phyloP scores from a whole-genome alignment of 2,329 filamentous ascomycete genomes.

The Rugonectria rugulosa region DNA sequence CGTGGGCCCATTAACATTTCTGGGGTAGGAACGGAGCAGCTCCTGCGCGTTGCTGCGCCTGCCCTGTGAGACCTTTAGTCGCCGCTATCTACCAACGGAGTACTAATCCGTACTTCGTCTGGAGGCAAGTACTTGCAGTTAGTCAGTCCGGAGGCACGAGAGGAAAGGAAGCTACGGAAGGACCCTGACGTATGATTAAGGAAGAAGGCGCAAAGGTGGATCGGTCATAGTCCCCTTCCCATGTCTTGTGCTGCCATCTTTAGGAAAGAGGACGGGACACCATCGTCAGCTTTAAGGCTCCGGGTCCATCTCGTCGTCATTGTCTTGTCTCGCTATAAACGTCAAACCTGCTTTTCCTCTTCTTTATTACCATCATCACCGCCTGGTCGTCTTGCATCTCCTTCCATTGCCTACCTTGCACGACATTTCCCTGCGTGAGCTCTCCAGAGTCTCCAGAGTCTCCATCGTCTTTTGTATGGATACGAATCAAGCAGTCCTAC shows the following conservation, averaged over 20 bases:
- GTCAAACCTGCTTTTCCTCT: constrained; percentile 4
- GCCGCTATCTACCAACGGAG: too few species aligned
- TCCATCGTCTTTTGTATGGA: not conserved
- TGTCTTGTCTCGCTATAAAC: not conserved
- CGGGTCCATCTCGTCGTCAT: constrained; percentile 11
- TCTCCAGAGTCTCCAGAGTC: not conserved
- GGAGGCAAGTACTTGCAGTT: too few species aligned
- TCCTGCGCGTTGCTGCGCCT: constrained; percentile 3
- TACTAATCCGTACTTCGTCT: too few species aligned
- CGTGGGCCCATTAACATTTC: constrained; percentile 18
- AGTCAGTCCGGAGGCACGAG: too few species aligned
- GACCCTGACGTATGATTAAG: constrained; percentile 7
- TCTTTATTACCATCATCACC: not conserved
- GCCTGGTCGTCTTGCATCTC: constrained; percentile 18
- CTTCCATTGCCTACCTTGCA: not conserved
- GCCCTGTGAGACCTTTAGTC: too few species aligned
- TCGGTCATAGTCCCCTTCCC: not conserved
- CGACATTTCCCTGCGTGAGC: constrained; percentile 1
- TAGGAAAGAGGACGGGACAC: constrained; percentile 1
- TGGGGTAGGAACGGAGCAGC: constrained; percentile 28
- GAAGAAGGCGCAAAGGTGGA: not conserved
- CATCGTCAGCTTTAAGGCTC: not conserved
- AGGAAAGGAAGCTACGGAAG: not conserved
- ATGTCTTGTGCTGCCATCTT: not conserved
- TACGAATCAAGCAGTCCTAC: constrained; percentile 3